These are phyloP conservation scores for Globisporangium spinosum DNA, from an alignment of 352 stramenopile species.

Conservation along the genomic window DNA sequence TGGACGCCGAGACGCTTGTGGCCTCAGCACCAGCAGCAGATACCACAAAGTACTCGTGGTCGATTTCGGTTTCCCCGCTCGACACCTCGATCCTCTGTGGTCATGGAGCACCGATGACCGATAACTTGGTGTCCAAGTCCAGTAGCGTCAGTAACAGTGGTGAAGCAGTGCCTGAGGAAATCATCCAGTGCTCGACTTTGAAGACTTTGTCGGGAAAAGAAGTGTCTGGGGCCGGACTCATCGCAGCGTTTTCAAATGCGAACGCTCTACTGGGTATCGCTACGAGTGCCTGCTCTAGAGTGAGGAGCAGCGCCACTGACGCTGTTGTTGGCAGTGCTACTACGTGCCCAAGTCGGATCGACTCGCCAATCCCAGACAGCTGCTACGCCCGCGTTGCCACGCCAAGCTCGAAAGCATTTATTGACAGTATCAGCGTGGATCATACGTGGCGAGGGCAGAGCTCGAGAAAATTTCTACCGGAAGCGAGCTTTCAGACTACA, in stretches of 20 bases:
- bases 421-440: constrained; percentile 6
- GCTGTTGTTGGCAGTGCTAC: background rate
- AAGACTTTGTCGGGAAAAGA: background rate
- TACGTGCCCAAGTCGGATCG: background rate
- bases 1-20: background rate
- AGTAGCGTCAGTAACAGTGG: background rate
- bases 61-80: background rate
- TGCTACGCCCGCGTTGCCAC: constrained; percentile 9
- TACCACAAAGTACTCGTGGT: constrained; percentile 3
- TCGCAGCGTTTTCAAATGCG: constrained; percentile 1
- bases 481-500: background rate
- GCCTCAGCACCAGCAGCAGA: background rate
- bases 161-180: background rate
- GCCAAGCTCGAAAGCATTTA: background rate
- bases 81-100: background rate
- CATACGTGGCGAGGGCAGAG: background rate
- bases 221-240: background rate
- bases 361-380: background rate
- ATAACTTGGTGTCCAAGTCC: background rate
- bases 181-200: constrained; percentile 6
- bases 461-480: background rate
- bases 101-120: background rate
- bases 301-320: background rate
- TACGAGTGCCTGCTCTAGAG: background rate
- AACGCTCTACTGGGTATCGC: constrained; percentile 7